Evolutionary conservation across 2,329 filamentous ascomycete genomes (phyloP), one percentile per base, ranked within the genome.

Genomic region (Penicillium sp.): DNA sequence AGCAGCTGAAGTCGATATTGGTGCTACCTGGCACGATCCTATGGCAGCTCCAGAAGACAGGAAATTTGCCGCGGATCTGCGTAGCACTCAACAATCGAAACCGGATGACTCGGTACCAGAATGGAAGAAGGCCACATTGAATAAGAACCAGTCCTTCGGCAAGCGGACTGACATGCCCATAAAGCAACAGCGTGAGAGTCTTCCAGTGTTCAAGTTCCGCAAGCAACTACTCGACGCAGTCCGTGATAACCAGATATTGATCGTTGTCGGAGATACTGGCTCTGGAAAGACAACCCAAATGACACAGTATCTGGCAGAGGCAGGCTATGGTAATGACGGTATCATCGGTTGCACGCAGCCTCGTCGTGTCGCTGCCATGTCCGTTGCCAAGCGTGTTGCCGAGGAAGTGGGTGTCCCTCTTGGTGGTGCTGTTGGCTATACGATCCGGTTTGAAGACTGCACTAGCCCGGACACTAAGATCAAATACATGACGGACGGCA

Each of bases 401-500:
- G 88, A 96, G 59, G 92, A 98, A 68, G 87, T 96, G 42, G 90
- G 92, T 11, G 95, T 90, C 54, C 76, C 82, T 47, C 75, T 96
- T 9, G 92, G 92, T 22, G 80, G 89, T 39, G 89, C 95, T 61
- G 90, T 98, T 46, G 92, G 92, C 37, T 98, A 98, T 62, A 95
- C 85, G 6, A 95, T 98, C 59, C 86, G 92, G 61, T 98, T 98
- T 60, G 92, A 98, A 59, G 92, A 98, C 66, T 85, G 82, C 60
- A 95, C 90, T 0, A 85, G 82, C 48, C 80, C 86, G 2, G 76
- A 82, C 12, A 98, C 92, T 1, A 86, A 82, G 58, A 95, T 98
- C 71, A 98, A 98, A 70, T 98, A 98, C 69, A 95, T 98, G 90
- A 98, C 92, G 11, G 92, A 98, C 56, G 92, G 92, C 65, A 96